Base-by-base conservation (phyloP, 2,329 filamentous ascomycete species). In the Clonostachys rosea region DNA sequence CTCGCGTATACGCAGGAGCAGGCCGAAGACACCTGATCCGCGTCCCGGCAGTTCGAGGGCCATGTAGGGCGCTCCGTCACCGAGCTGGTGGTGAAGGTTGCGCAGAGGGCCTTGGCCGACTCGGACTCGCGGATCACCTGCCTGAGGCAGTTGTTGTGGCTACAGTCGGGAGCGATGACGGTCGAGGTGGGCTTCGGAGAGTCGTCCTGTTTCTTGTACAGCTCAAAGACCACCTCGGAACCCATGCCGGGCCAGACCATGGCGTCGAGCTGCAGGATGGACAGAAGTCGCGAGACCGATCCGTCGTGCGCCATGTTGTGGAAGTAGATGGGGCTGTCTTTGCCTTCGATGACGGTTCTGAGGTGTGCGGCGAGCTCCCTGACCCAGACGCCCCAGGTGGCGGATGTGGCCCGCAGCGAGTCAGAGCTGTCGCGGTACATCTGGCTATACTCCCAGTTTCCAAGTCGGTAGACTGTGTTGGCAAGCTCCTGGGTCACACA, bases 161-260 rank as follows among this genome's bases (percentile, higher is more conserved):
- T 56, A 49, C 61, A 64, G 17, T 45, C 49, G 4, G 52, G 52
- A 11, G 14, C 17, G 4, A 53, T 50, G 17, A 54, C 37, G 30
- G 46, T 44, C 13, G 54, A 52, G 24, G 50, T n/a, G 8, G 54
- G 54, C 24, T 57, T 46, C 17, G 46, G 17, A 18, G 24, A 14
- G 20, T 47, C 42, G 13, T 24, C 47, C 40, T 62, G 60, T 55
- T 69, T 73, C 55, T 64, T 69, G 57, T 83, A 91, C 33, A 91
- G 59, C 68, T 92, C 88, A 59, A 91, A 90, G 0, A 91, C 79
- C 1, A 92, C 73, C 66, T 92, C 88, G 10, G 81, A 74, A 1
- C 88, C 88, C 87, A 92, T 91, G 0, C 88, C 88, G 0, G 88
- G 88, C 88, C 88, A 92, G 2, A 90, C 82, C 87, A 92, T 92